Evolutionary conservation across 371 early-diverging fungal species (phyloP), one percentile per base, ranked within the genome.

Genomic region (Zopfochytrium polystomum): DNA sequence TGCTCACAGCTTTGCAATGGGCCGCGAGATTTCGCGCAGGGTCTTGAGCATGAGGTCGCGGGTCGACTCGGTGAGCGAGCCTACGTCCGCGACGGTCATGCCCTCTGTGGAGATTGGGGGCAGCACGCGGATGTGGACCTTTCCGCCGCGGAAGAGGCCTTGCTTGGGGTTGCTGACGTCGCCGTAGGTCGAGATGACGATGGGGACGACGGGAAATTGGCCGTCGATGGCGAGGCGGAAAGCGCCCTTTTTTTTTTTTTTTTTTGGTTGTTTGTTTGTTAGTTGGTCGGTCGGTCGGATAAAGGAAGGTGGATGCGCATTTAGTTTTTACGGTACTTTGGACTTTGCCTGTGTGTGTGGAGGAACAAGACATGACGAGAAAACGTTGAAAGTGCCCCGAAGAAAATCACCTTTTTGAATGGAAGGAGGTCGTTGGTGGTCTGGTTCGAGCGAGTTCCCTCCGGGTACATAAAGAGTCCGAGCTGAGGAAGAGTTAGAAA

Each of bases 151-250:
- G 73, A 87, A 92, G 55, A 78, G 71, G 53, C 73, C 72, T 58
- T 71, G 61, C 38, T 42, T 33, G 32, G 47, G 32, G 62, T 35
- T 53, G 13, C 52, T 33, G 15, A 55, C 52, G 2, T 23, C 5
- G 27, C 47, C 46, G 15, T 52, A 49, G n/a, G 43, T 35, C 31
- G 20, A 31, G 1, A 44, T 53, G 26, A 51, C 92, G 29, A 96
- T 80, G 15, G 96, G 96, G 22, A 96, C 80, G 59, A 96, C 82
- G 11, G 96, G 96, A 5, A 88, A 83, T 57, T 82, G 76, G 0
- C 90, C 88, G 64, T 91, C 88, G 55, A 88, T 85, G 23, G 97
- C 96, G 66, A 95, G 81, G 66, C 92, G 87, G 73, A 96, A 96
- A 11, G 72, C 75, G 7, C 77, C 77, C 68, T 54, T 15, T 1